Percentiles rank a stretch among this genome's conserved stretches.
phyloP scores from a whole-genome alignment of 495 filamentous ascomycete genomes.

The Penicillium lividum region DNA sequence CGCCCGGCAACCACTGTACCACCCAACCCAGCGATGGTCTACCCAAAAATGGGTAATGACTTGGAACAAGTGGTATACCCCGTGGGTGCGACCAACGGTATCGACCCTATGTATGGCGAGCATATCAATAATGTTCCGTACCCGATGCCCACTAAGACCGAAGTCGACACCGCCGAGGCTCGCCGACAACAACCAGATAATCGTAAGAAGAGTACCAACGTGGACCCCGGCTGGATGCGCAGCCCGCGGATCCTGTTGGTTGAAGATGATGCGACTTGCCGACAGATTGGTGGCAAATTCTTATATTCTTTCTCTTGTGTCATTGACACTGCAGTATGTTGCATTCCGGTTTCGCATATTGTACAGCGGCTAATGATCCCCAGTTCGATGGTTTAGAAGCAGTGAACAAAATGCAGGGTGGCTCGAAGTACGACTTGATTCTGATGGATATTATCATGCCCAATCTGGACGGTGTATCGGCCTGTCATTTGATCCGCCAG shows the following conservation, averaged over 20 bases:
- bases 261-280: conserved; percentile 93
- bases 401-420: conserved; percentile 84
- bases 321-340: conserved; percentile 88
- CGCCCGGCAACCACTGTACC: conserved; percentile 51
- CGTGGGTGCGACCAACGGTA: conserved; percentile 83
- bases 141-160: conserved; percentile 60
- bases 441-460: conserved; percentile 99
- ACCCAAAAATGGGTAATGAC: conserved; percentile 58
- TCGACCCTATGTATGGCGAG: conserved; percentile 92
- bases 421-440: conserved; percentile 86
- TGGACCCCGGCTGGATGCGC: conserved; percentile 79
- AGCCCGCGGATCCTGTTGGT: conserved; percentile 87
- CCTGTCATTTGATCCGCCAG: conserved; percentile 90
- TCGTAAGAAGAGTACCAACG: conserved; percentile 66
- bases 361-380: background rate
- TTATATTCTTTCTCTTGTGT: conserved; percentile 83
- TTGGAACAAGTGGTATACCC: conserved; percentile 86
- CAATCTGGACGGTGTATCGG: conserved; percentile 90
- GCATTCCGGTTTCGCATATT: no score
- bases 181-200: conserved; percentile 52
- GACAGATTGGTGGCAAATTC: conserved; percentile 93
- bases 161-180: conserved; percentile 49
- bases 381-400: conserved; percentile 90
- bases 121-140: conserved; percentile 95
- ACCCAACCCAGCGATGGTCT: conserved; percentile 52